phyloP scores from a whole-genome alignment of 305 asterid species.

The Vinca major region DNA sequence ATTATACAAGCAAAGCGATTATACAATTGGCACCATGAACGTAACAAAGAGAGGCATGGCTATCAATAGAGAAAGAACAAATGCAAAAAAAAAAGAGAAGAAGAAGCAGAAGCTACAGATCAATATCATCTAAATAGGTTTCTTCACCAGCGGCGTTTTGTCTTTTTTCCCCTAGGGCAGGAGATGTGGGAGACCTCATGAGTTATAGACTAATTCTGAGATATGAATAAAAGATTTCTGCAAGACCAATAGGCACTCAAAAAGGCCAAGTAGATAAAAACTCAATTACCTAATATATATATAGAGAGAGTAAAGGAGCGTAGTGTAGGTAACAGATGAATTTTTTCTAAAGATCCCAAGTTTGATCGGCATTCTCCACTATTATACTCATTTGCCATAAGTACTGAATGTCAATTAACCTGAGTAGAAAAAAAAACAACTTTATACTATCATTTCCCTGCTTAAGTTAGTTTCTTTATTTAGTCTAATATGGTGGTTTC shows the following conservation, averaged over 20 bases:
- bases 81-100: too few species aligned
- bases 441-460: background rate
- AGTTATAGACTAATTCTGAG: background rate
- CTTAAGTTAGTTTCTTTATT: background rate
- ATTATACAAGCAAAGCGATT: background rate
- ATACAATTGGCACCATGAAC: background rate
- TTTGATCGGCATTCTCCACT: slow-evolving; percentile 4
- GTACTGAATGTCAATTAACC: background rate
- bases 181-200: background rate
- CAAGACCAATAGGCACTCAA: background rate
- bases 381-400: background rate
- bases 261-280: background rate
- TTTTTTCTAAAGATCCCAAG: background rate
- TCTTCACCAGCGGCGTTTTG: background rate
- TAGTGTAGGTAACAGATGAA: background rate
- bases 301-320: background rate
- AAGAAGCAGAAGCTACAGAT: too few species aligned
- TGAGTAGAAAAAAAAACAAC: background rate
- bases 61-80: background rate
- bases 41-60: too few species aligned
- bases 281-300: background rate
- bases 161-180: background rate
- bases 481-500: background rate
- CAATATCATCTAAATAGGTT: background rate
- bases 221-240: background rate